These are phyloP conservation scores for Zasmidium angulare DNA, from an alignment of 2,329 filamentous ascomycete genomes.

Conservation along the genomic window DNA sequence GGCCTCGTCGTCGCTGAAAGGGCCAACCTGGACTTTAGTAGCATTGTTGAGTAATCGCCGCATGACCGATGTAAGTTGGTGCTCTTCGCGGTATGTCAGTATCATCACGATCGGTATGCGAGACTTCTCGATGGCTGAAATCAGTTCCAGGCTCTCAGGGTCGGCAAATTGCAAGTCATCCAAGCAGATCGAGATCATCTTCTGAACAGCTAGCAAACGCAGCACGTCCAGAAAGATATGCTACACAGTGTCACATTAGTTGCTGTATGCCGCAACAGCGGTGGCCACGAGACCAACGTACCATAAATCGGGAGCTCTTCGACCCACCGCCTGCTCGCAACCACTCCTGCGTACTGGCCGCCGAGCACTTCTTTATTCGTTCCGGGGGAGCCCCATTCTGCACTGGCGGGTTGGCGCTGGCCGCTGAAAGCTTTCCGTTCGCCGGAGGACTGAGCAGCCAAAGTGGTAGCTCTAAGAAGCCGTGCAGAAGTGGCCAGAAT, in stretches of 20 bases:
- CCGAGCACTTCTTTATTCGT: constrained; percentile 31
- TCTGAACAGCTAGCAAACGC: constrained; percentile 75
- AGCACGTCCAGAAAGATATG: constrained; percentile 86
- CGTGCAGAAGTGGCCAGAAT: constrained; percentile 58
- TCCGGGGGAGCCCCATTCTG: constrained; percentile 15
- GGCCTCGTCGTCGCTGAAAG: constrained; percentile 77
- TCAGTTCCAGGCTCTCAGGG: constrained; percentile 79
- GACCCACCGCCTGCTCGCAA: constrained; percentile 45
- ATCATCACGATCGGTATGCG: constrained; percentile 81
- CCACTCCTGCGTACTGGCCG: constrained; percentile 45
- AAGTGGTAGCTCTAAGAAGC: constrained; percentile 63
- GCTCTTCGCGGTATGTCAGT: constrained; percentile 59
- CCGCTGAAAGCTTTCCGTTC: constrained; percentile 20
- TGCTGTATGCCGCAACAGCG: no score
- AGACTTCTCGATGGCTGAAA: constrained; percentile 74
- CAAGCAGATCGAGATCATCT: constrained; percentile 83
- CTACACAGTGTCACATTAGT: no score
- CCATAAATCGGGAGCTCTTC: constrained; percentile 70
- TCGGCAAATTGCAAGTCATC: constrained; percentile 93
- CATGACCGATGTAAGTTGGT: constrained; percentile 39
- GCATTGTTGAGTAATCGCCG: constrained; percentile 41
- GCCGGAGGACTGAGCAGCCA: constrained; percentile 52
- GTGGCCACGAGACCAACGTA: no score
- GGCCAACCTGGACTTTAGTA: constrained; percentile 69
- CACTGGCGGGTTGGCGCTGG: constrained; percentile 1